Evolutionary conservation across 305 asterid genomes (phyloP).

Genomic region (Fraxinus latifolia): DNA sequence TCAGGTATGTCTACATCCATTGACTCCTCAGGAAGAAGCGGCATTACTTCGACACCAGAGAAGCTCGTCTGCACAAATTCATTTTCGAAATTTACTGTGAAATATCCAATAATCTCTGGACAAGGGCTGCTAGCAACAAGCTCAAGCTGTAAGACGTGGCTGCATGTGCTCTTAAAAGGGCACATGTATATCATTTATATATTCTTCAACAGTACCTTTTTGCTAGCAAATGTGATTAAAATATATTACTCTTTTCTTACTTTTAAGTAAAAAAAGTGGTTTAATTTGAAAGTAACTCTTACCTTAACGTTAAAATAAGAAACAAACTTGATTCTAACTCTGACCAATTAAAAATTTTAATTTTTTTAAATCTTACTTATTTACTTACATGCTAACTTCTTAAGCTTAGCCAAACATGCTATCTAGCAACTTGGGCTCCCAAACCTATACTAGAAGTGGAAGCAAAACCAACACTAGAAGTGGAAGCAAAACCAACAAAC

Average conservation of each 20-base stretch:
- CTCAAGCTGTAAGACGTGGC: neutral
- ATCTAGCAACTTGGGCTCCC: neutral
- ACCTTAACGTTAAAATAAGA: neutral
- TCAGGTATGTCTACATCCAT: slow-evolving; percentile 82
- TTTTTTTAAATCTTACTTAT: neutral
- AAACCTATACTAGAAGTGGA: neutral
- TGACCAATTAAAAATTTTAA: neutral
- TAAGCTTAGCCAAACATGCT: neutral
- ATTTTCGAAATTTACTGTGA: neutral
- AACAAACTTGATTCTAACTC: neutral
- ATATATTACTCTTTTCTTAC: neutral
- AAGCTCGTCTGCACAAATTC: slow-evolving; percentile 74
- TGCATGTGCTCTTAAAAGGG: neutral
- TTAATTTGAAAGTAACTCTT: neutral
- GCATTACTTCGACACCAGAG: slow-evolving; percentile 94
- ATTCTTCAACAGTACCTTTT: neutral
- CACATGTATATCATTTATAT: neutral
- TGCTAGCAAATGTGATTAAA: neutral
- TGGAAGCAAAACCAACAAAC: neutral
- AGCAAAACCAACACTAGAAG: neutral
- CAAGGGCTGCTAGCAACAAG: neutral
- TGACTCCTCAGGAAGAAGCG: slow-evolving; percentile 90
- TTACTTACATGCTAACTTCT: neutral
- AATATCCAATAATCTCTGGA: neutral
- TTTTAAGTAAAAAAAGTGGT: neutral